Evolutionary conservation across 1,284 basidiomycete species (phyloP), one percentile per base, ranked within the genome.

Genomic region (Chalciporus sp.): DNA sequence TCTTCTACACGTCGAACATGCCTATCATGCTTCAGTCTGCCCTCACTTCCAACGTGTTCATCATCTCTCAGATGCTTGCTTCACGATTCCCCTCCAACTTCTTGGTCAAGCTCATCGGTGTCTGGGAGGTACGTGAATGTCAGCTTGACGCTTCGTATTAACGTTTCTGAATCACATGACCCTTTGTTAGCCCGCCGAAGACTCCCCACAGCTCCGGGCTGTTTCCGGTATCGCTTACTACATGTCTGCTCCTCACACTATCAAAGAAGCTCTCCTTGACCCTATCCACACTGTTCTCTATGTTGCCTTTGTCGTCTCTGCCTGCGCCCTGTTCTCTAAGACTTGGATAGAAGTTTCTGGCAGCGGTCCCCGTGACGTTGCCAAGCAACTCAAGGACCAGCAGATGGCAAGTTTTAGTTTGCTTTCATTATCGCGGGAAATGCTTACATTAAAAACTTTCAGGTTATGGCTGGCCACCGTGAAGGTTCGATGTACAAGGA

Each of bases 1-100:
- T 99, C 43, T 99, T 99, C 80, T 99, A 99, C 79, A 98, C 96
- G 23, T 90, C 86, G 60, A 99, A 98, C 82, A 98, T 98, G 96
- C 95, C 96, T 59, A 99, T 99, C 81, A 99, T 99, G 96, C 86
- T 99, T 61, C 92, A 98, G 76, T 90, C 85, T 26, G 95, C 96
- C 11, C 80, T 98, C 56, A 95, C 94, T 9, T 91, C 87, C 58
- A 98, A 99, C 75, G 86, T 98, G 27, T 98, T 95, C 78, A 93
- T 99, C 72, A 84, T 99, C 68, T 93, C 88, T 43, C 97, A 98
- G 76, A 98, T 98, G 96, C 82, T 98, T 63, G 85, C 88, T 39
- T 81, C 79, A 48, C 85, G 96, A 42, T 98, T 98, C 86, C 96
- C 97, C 1, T 78, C 80, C 63, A 98, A 97, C 80, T 74, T 98